phyloP scores from a whole-genome alignment of 2,329 filamentous ascomycete genomes.

The Trichoderma simmonsii region DNA sequence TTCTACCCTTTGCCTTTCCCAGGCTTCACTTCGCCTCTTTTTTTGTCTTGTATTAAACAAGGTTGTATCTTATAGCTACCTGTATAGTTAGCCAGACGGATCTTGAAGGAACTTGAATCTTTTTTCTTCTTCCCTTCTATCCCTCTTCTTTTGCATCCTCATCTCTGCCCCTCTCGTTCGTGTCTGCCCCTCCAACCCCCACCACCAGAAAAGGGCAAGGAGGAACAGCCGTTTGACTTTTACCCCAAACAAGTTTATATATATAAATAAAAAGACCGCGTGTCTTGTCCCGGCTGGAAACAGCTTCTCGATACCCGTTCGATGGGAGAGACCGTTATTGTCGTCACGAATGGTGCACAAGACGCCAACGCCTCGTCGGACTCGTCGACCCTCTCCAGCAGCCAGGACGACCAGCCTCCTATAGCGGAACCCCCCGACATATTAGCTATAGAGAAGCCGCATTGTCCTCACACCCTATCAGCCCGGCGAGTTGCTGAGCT shows the following conservation, averaged over 20 bases:
- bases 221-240: not conserved
- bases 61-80: conserved; percentile 6
- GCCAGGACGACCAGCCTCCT: conserved; percentile 40
- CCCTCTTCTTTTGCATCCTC: not conserved
- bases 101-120: not conserved
- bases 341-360: conserved; percentile 41
- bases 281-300: conserved; percentile 8
- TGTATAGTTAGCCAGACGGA: conserved; percentile 5
- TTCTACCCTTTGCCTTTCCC: conserved; percentile 17
- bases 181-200: not conserved
- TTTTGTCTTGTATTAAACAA: not conserved
- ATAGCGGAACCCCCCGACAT: conserved; percentile 38
- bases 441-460: conserved; percentile 36
- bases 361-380: conserved; percentile 39
- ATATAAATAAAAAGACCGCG: not conserved
- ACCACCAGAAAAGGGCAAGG: not conserved
- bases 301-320: conserved; percentile 33
- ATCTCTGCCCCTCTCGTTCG: not conserved
- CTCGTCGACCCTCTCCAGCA: conserved; percentile 34
- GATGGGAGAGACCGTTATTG: conserved; percentile 41
- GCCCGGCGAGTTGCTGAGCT: conserved; percentile 34
- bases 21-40: conserved; percentile 24
- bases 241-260: not conserved
- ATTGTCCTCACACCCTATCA: conserved; percentile 36
- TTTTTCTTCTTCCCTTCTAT: not conserved